Evolutionary conservation across 306 rosid species (phyloP).

Genomic region (Lablab purpureus): DNA sequence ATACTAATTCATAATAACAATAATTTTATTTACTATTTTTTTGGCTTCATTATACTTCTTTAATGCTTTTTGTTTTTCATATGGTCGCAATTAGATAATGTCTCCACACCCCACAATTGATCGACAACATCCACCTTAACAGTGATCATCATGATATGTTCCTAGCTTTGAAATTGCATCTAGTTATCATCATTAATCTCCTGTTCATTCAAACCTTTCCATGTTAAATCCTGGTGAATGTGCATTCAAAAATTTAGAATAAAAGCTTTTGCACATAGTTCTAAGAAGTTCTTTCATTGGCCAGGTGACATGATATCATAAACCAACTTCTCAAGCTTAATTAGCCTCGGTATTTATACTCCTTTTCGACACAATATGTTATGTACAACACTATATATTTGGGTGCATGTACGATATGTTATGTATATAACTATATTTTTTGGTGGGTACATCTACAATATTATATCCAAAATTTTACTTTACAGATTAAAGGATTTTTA

Average conservation of each 20-base stretch:
- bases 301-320: background rate
- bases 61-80: background rate
- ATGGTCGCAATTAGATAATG: constrained; percentile 20
- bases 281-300: background rate
- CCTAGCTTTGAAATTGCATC: background rate
- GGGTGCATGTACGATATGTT: too few relatives aligned
- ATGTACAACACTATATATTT: too few relatives aligned
- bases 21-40: too few relatives aligned
- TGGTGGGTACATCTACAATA: too few relatives aligned
- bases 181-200: background rate
- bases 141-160: background rate
- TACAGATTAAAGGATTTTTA: too few relatives aligned
- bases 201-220: background rate
- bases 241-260: background rate
- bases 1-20: too few relatives aligned
- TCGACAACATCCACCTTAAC: constrained; percentile 6
- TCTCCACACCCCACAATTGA: background rate
- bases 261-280: background rate
- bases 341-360: background rate
- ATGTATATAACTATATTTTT: too few relatives aligned
- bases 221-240: background rate
- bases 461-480: too few relatives aligned
- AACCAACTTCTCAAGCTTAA: background rate
- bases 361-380: background rate
- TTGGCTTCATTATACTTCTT: too few relatives aligned